Conservation (phyloP, 495 filamentous ascomycete species). For the Chaetomium tenue region DNA sequence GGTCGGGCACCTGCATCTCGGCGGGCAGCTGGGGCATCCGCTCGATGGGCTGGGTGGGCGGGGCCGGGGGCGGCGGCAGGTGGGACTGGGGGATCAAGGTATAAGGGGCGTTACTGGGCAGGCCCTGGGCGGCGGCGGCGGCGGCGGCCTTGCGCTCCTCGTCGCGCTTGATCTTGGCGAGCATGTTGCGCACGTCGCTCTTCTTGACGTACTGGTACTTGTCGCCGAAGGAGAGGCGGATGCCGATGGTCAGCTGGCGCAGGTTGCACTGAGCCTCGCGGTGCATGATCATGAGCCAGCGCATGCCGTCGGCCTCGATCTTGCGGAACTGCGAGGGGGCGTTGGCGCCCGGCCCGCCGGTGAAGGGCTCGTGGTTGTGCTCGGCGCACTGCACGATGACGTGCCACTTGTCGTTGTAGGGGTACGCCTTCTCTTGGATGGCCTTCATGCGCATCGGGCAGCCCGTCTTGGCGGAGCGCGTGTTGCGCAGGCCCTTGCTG, state of each 20-base stretch:
- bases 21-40: constrained; percentile 33
- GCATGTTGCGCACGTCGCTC: constrained; percentile 36
- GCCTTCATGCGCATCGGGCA: constrained; percentile 40
- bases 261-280: constrained; percentile 37
- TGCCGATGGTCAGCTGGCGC: constrained; percentile 38
- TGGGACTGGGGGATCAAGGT: constrained; percentile 34
- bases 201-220: constrained; percentile 44
- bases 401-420: constrained; percentile 41
- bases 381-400: constrained; percentile 38
- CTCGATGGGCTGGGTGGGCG: constrained; percentile 23
- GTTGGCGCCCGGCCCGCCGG: constrained; percentile 33
- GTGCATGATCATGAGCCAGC: constrained; percentile 42
- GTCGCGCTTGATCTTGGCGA: constrained; percentile 40
- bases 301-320: constrained; percentile 36
- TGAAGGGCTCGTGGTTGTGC: constrained; percentile 42
- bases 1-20: constrained; percentile 38
- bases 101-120: constrained; percentile 30
- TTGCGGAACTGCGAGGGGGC: constrained; percentile 41
- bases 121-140: constrained; percentile 24
- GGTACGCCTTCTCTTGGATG: constrained; percentile 36
- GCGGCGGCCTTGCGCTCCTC: constrained; percentile 35
- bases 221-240: constrained; percentile 39
- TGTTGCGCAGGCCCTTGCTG: constrained; percentile 34
- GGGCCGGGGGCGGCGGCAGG: constrained; percentile 30
- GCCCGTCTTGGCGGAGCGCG: constrained; percentile 36